A percentile compares a stretch with the other conserved stretches of the same genome.
Evolutionary conservation across 1,284 basidiomycete genomes (phyloP).

Genomic region (Naganishia sp.): DNA sequence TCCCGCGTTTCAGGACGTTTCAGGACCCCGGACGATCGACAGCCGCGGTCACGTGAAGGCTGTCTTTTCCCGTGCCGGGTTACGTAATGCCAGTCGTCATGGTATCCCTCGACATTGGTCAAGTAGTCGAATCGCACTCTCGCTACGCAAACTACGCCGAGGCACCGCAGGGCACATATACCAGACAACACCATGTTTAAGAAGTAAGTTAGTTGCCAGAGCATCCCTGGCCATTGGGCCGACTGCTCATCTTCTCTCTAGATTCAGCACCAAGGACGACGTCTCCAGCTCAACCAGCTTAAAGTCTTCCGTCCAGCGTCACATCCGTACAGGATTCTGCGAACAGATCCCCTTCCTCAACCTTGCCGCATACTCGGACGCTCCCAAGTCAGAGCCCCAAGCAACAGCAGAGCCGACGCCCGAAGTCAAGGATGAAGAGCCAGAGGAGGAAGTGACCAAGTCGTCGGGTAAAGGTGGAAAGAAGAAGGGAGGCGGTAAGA

Average conservation of each 20-base stretch:
- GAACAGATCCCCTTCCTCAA: constrained; percentile 76
- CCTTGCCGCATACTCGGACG: constrained; percentile 41
- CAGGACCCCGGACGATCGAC: background rate
- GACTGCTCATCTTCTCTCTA: constrained; percentile 47
- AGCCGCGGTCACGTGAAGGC: background rate
- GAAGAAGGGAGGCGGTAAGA: constrained; percentile 39
- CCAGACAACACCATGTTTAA: constrained; percentile 26
- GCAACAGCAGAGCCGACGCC: constrained; percentile 34
- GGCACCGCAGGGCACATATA: too few relatives aligned
- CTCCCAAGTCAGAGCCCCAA: background rate
- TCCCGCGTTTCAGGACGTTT: background rate
- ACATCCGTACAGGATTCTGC: constrained; percentile 76
- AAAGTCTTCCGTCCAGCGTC: constrained; percentile 90
- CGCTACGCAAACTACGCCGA: too few relatives aligned
- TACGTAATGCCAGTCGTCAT: constrained; percentile 26
- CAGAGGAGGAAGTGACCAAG: constrained; percentile 35
- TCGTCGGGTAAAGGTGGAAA: constrained; percentile 50
- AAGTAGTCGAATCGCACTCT: too few relatives aligned
- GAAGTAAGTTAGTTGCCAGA: constrained; percentile 1
- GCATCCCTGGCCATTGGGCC: background rate
- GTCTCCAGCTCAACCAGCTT: constrained; percentile 89
- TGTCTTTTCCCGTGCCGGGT: constrained; percentile 9
- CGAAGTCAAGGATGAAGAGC: constrained; percentile 32
- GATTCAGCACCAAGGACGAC: constrained; percentile 82
- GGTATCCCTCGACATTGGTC: too few relatives aligned